Evolutionary conservation across 257 asterid species (phyloP).

Genomic region (Cruciata laevipes): DNA sequence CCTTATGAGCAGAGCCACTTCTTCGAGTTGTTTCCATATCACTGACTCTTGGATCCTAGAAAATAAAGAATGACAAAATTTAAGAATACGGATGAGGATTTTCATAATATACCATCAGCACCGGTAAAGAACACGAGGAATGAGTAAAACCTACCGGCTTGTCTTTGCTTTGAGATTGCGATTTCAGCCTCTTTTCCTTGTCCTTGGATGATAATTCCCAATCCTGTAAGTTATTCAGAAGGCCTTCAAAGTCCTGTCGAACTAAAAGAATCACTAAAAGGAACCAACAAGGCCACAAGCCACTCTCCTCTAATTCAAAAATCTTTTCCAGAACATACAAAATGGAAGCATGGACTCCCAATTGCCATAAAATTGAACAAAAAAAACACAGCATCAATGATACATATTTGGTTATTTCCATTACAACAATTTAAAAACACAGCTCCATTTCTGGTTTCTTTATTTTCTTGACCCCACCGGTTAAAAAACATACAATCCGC

Average conservation of each 20-base stretch:
- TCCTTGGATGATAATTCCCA: conserved; percentile 81
- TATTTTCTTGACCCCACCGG: background rate
- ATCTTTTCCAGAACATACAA: background rate
- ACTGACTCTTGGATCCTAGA: conserved; percentile 32
- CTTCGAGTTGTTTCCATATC: conserved; percentile 25
- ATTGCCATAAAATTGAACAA: background rate
- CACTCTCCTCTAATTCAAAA: background rate
- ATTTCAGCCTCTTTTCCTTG: conserved; percentile 64
- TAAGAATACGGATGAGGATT: background rate
- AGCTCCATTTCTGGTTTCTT: background rate
- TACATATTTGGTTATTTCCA: background rate
- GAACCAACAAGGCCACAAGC: conserved; percentile 9
- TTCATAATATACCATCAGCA: background rate
- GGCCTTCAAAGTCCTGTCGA: conserved; percentile 69
- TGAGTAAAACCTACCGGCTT: conserved; percentile 37
- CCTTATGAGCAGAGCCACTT: conserved; percentile 22
- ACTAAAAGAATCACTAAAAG: conserved; percentile 15
- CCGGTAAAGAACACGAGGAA: background rate
- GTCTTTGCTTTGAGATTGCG: conserved; percentile 42
- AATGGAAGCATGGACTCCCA: background rate
- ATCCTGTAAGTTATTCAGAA: conserved; percentile 75
- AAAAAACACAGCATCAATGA: background rate
- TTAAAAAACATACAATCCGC: background rate
- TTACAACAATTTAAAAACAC: background rate
- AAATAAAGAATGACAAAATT: background rate